Percentiles rank a stretch among this genome's conserved stretches.
These are phyloP conservation scores for Barnettozyma californica DNA, from an alignment of 805 yeast species.

Conservation along the genomic window DNA sequence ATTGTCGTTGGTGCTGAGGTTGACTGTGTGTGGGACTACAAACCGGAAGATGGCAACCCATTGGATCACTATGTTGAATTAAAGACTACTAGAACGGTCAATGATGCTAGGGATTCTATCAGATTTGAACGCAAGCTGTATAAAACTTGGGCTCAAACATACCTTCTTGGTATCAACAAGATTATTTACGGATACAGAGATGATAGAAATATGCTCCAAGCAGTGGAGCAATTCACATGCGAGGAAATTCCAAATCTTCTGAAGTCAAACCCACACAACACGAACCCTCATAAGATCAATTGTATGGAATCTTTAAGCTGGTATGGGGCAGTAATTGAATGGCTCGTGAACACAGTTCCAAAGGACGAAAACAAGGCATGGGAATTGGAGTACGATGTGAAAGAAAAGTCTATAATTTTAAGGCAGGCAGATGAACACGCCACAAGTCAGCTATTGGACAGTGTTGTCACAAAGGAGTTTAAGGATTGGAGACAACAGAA, in stretches of 20 bases:
- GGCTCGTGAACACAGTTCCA: slow-evolving; percentile 59
- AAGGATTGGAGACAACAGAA: slow-evolving; percentile 43
- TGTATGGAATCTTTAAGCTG: slow-evolving; percentile 80
- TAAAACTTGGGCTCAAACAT: slow-evolving; percentile 90
- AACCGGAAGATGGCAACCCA: slow-evolving; percentile 41
- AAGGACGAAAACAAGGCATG: slow-evolving; percentile 47
- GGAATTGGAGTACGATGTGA: slow-evolving; percentile 52
- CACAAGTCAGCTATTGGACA: slow-evolving; percentile 33
- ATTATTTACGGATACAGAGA: slow-evolving; percentile 86
- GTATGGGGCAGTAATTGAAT: slow-evolving; percentile 78
- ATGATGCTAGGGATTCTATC: slow-evolving; percentile 49
- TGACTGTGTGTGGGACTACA: slow-evolving; percentile 83
- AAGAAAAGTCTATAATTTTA: slow-evolving; percentile 47
- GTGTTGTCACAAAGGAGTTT: slow-evolving; percentile 47
- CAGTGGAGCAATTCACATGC: slow-evolving; percentile 71
- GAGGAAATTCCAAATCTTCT: slow-evolving; percentile 72
- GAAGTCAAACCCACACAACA: slow-evolving; percentile 43
- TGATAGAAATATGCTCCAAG: slow-evolving; percentile 52
- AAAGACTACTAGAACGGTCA: slow-evolving; percentile 61
- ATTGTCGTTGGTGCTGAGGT: slow-evolving; percentile 83
- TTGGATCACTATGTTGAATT: slow-evolving; percentile 78
- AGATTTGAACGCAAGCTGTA: slow-evolving; percentile 73
- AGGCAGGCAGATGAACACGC: slow-evolving; percentile 37
- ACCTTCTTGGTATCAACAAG: slow-evolving; percentile 76
- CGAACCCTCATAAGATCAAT: slow-evolving; percentile 44